Percentiles rank a stretch among this genome's conserved stretches.
phyloP scores from a whole-genome alignment of 208 protist genomes.

The Trypanosomatidae sp. region DNA sequence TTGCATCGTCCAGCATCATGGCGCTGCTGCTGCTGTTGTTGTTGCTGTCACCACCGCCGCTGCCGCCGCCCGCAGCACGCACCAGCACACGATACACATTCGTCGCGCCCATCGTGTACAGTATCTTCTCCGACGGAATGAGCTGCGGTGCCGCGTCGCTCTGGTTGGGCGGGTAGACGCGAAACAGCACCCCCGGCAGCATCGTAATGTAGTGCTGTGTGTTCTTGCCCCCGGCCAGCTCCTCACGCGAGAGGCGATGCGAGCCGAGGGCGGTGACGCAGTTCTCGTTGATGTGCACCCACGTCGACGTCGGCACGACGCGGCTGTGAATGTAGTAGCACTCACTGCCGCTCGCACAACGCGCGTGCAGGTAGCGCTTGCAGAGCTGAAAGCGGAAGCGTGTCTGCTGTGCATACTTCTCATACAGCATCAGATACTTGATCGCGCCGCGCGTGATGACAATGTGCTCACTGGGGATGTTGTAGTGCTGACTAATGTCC shows the following conservation, averaged over 20 bases:
- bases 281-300: slow-evolving; percentile 60
- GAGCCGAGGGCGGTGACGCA: slow-evolving; percentile 11
- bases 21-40: slow-evolving; percentile 1
- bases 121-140: slow-evolving; percentile 37
- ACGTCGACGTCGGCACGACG: slow-evolving; percentile 15
- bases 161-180: slow-evolving; percentile 46
- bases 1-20: background rate
- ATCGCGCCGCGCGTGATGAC: slow-evolving; percentile 39
- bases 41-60: background rate
- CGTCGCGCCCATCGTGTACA: slow-evolving; percentile 27
- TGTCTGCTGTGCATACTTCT: slow-evolving; percentile 27
- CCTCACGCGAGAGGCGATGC: slow-evolving; percentile 6
- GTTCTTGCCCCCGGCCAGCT: slow-evolving; percentile 35
- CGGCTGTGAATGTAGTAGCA: slow-evolving; percentile 53
- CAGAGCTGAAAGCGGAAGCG: slow-evolving; percentile 60
- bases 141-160: slow-evolving; percentile 20
- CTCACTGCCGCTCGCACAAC: slow-evolving; percentile 17
- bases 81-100: slow-evolving; percentile 12
- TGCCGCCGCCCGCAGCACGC: background rate
- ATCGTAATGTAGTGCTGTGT: slow-evolving; percentile 28
- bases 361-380: slow-evolving; percentile 20
- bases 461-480: slow-evolving; percentile 31
- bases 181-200: slow-evolving; percentile 20
- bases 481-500: slow-evolving; percentile 34
- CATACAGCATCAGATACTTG: slow-evolving; percentile 34